These are phyloP conservation scores for Brasilioporus rufonigricans DNA, from an alignment of 768 basidiomycete genomes.

Conservation along the genomic window DNA sequence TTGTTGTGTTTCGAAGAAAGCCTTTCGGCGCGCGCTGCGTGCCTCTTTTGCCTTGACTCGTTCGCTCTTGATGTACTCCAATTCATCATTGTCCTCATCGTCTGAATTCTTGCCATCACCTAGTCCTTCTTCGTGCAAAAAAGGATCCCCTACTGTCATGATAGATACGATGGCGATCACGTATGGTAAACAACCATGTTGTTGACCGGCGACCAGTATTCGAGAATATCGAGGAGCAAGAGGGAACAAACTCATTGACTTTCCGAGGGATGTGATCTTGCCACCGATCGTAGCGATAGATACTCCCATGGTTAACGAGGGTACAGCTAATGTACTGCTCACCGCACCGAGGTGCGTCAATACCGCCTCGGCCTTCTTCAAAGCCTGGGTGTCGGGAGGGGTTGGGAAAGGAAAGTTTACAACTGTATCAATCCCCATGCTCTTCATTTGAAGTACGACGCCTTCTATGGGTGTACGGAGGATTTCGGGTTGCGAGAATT, in stretches of 20 bases:
- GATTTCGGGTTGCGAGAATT: slow-evolving; percentile 89
- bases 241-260: slow-evolving; percentile 90
- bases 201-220: slow-evolving; percentile 85
- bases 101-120: slow-evolving; percentile 41
- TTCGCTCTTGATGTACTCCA: slow-evolving; percentile 47
- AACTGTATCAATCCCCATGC: slow-evolving; percentile 96
- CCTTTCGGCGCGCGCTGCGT: slow-evolving; percentile 61
- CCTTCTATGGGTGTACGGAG: slow-evolving; percentile 95
- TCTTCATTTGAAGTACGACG: slow-evolving; percentile 97
- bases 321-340: slow-evolving; percentile 32
- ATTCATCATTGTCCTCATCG: slow-evolving; percentile 36
- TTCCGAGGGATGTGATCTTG: slow-evolving; percentile 87
- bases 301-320: slow-evolving; percentile 12
- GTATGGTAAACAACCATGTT: slow-evolving; percentile 91
- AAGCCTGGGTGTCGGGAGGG: slow-evolving; percentile 74
- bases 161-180: slow-evolving; percentile 89
- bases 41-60: slow-evolving; percentile 52
- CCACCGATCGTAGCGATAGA: slow-evolving; percentile 40
- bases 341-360: slow-evolving; percentile 85
- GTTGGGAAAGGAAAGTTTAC: slow-evolving; percentile 99
- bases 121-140: slow-evolving; percentile 78
- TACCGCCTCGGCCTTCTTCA: slow-evolving; percentile 79
- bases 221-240: slow-evolving; percentile 92
- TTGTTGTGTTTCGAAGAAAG: slow-evolving; percentile 80
- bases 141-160: slow-evolving; percentile 93